A percentile compares a stretch with the other conserved stretches of the same genome.
Evolutionary conservation across 1,284 basidiomycete species (phyloP).

Genomic region (Cryptococcus sp.): DNA sequence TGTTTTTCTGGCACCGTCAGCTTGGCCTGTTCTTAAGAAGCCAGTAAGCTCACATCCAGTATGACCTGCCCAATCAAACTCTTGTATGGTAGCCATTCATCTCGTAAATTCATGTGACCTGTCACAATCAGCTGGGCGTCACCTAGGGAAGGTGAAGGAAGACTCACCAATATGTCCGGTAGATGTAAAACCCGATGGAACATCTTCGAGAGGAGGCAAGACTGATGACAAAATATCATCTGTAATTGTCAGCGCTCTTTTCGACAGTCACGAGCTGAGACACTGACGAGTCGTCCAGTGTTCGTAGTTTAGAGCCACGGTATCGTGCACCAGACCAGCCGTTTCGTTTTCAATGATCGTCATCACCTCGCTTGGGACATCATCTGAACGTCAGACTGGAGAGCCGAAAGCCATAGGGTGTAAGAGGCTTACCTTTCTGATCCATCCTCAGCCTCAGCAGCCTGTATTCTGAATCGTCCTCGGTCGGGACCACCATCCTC

Average conservation of each 20-base stretch:
- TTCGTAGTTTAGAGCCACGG: slow-evolving; percentile 67
- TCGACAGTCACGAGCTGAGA: neutral
- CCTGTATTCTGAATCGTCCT: slow-evolving; percentile 51
- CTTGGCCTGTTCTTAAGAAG: neutral
- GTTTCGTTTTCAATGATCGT: slow-evolving; percentile 57
- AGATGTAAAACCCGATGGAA: slow-evolving; percentile 81
- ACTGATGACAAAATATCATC: slow-evolving; percentile 77
- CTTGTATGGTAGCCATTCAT: slow-evolving; percentile 88
- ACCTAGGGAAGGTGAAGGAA: neutral
- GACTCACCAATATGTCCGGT: slow-evolving; percentile 82
- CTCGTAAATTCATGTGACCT: slow-evolving; percentile 82
- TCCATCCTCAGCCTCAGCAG: slow-evolving; percentile 61
- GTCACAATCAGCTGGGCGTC: neutral
- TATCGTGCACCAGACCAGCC: slow-evolving; percentile 58
- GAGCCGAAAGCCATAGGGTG: slow-evolving; percentile 3
- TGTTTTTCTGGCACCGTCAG: slow-evolving; percentile 65
- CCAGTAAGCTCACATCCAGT: slow-evolving; percentile 63
- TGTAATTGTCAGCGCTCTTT: slow-evolving; percentile 36
- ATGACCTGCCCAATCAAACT: slow-evolving; percentile 86
- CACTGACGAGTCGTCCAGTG: slow-evolving; percentile 77
- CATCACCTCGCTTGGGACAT: slow-evolving; percentile 57
- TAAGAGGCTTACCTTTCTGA: slow-evolving; percentile 55
- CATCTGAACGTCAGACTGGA: slow-evolving; percentile 51
- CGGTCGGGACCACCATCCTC: slow-evolving; percentile 57
- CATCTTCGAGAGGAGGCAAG: slow-evolving; percentile 71